A percentile compares a stretch with the other conserved stretches of the same genome.
Conservation (phyloP, 2,329 filamentous ascomycete genomes). For the Metarhizium robertsii region DNA sequence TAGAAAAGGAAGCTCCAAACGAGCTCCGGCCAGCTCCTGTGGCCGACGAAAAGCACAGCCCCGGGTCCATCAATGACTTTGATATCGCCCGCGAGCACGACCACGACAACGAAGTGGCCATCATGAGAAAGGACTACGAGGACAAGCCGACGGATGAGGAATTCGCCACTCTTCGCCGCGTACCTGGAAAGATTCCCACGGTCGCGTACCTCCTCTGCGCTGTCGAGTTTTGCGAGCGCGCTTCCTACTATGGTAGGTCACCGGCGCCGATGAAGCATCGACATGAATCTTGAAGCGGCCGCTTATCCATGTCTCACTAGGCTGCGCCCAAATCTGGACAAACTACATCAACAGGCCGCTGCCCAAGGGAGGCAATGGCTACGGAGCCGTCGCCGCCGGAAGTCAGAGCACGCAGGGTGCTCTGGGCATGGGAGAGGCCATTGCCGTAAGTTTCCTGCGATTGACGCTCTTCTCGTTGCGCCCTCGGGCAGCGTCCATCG, state of each 20-base stretch:
- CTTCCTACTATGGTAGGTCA: constrained; percentile 47
- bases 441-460: constrained; percentile 8
- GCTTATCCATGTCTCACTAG: not conserved
- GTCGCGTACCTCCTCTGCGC: constrained; percentile 48
- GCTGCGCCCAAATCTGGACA: constrained; percentile 19
- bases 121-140: constrained; percentile 17
- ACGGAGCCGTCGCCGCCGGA: constrained; percentile 29
- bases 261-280: not conserved
- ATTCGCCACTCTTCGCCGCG: constrained; percentile 38
- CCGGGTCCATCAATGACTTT: not conserved
- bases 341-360: constrained; percentile 56
- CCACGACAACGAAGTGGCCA: constrained; percentile 6
- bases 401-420: constrained; percentile 45
- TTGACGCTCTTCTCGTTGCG: too few species aligned
- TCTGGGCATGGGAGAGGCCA: constrained; percentile 38
- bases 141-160: constrained; percentile 45
- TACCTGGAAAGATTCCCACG: constrained; percentile 40
- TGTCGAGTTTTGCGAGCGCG: constrained; percentile 52
- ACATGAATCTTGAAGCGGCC: not conserved
- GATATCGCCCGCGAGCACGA: not conserved
- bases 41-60: not conserved
- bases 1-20: not conserved
- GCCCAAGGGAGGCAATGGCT: constrained; percentile 39
- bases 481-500: constrained; percentile 13
- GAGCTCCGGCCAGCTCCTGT: not conserved